Evolutionary conservation across 2,329 filamentous ascomycete genomes (phyloP), one percentile per base, ranked within the genome.

Genomic region (Tympanopsis confertula): DNA sequence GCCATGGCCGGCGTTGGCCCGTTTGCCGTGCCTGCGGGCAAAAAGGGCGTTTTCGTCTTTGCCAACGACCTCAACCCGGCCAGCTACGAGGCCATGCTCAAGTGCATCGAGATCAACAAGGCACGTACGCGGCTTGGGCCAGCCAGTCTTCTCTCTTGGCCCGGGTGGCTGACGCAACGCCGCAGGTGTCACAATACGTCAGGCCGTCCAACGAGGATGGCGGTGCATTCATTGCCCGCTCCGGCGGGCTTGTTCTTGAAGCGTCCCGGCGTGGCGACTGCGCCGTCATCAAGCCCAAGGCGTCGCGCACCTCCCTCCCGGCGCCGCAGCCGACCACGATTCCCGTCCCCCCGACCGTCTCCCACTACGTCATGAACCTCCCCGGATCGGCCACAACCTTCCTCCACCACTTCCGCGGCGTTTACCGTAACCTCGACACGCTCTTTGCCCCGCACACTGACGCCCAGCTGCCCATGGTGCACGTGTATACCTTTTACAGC

Each of bases 331-430:
- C 40, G 39, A 38, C 45, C 36, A 35, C 33, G 19, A 53, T 76
- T 19, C 62, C 66, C 10, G 67, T 87, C 35, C 89, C 89, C 2
- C 70, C 70, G 2, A 79, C 80, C 26, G 85, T 96, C 54, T 73
- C 79, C n/a, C 91, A 96, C 63, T 98, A 88, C 56, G 83, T 96
- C 47, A 95, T 98, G 86, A 98, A 98, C 60, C 79, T 98, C 13
- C 91, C 91, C 1, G 91, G 88, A 1, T 83, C 78, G 1, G 89
- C 91, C 1, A 80, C 91, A 42, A 79, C 83, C 41, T 98, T 98
- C 55, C 69, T 95, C 17, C 65, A 67, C 39, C 53, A 50, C 65
- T 93, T 87, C 66, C 74, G 78, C 15, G 89, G 91, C 4, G 59
- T 94, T 13, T 96, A 95, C 54, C 62, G 72, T n/a, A 78, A 78